These are phyloP conservation scores for Aschersonia sp. DNA, from an alignment of 2,329 filamentous ascomycete species.

Conservation along the genomic window DNA sequence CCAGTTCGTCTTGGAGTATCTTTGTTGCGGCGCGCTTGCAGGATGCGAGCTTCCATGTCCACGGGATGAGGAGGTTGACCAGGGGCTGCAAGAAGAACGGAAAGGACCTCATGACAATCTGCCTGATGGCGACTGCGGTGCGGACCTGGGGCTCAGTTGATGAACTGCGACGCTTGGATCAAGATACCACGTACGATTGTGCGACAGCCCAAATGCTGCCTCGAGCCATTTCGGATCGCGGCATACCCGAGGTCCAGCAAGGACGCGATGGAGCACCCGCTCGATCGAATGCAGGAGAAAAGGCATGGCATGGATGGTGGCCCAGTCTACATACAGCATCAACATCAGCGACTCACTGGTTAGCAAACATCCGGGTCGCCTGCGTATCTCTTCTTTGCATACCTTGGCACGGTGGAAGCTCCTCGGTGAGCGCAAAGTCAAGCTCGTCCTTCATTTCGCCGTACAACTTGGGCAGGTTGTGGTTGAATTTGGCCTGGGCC, in stretches of 20 bases:
- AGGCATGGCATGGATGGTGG: conserved; percentile 2
- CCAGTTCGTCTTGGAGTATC: conserved; percentile 1
- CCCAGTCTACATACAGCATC: conserved; percentile 5
- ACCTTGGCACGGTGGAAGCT: conserved; percentile 4
- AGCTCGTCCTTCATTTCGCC: conserved; percentile 5
- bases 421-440: conserved; percentile 1
- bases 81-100: conserved; percentile 1
- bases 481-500: conserved; percentile 4
- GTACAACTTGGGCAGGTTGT: conserved; percentile 2
- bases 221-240: conserved; percentile 4
- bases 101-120: conserved; percentile 4
- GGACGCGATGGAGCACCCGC: conserved; percentile 3
- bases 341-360: neutral
- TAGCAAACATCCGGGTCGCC: neutral
- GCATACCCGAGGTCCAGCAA: conserved; percentile 4
- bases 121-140: conserved; percentile 4
- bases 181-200: conserved; percentile 2
- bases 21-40: conserved; percentile 1
- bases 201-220: neutral
- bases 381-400: neutral
- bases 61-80: conserved; percentile 3
- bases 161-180: neutral
- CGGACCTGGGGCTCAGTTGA: neutral
- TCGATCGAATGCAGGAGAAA: conserved; percentile 1
- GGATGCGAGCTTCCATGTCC: conserved; percentile 1